Evolutionary conservation across 225 moss, liverwort and hornwort genomes (phyloP).

Genomic region (Antitrichia curtipendula): DNA sequence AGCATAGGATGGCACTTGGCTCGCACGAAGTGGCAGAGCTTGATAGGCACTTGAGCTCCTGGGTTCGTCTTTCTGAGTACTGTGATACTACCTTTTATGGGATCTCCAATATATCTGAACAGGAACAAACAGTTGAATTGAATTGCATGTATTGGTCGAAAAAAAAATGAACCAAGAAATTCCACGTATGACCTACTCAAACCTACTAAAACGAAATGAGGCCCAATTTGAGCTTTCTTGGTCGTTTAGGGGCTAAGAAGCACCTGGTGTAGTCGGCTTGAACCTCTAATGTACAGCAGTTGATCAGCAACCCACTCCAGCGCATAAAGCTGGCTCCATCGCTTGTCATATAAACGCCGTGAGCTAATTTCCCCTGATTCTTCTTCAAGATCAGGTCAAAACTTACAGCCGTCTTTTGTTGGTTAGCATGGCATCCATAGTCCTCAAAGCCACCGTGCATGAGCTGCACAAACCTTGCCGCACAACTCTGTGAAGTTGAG

Average conservation of each 20-base stretch:
- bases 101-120: conserved; percentile 76
- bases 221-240: not conserved
- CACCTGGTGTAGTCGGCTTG: conserved; percentile 99
- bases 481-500: conserved; percentile 64
- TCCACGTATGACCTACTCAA: not conserved
- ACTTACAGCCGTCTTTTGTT: conserved; percentile 69
- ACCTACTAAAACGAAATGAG: not conserved
- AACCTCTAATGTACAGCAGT: conserved; percentile 88
- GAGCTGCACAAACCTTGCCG: conserved; percentile 55
- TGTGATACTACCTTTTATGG: conserved; percentile 71
- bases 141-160: not conserved
- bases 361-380: conserved; percentile 13
- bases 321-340: conserved; percentile 95
- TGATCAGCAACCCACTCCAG: conserved; percentile 93
- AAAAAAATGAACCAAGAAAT: not conserved
- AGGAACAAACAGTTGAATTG: not conserved
- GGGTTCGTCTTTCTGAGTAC: conserved; percentile 62
- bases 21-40: conserved; percentile 89
- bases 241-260: not conserved
- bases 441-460: conserved; percentile 89
- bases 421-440: conserved; percentile 90
- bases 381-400: conserved; percentile 48
- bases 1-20: conserved; percentile 87
- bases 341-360: conserved; percentile 56
- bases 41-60: conserved; percentile 66